phyloP scores from a whole-genome alignment of 2,329 filamentous ascomycete species.

The Aspergillus arachidicola region DNA sequence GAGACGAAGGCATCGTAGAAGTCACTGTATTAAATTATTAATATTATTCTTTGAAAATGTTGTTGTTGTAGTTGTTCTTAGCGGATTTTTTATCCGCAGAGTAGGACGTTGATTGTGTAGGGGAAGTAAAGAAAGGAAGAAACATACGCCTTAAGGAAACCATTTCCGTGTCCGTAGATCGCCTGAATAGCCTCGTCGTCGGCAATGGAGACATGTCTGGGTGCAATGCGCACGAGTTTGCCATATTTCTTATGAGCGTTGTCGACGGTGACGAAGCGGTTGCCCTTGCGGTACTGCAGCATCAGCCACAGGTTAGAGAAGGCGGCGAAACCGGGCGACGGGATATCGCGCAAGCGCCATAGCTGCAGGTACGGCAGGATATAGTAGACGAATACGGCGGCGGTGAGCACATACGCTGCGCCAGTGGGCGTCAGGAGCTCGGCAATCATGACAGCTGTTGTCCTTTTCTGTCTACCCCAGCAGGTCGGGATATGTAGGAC shows the following conservation, averaged over 20 bases:
- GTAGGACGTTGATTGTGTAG: too few species aligned
- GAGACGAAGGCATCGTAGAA: conserved; percentile 94
- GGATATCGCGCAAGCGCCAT: conserved; percentile 55
- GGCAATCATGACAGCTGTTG: conserved; percentile 27
- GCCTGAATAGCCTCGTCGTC: conserved; percentile 75
- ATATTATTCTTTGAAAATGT: neutral
- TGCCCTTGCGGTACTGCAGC: conserved; percentile 64
- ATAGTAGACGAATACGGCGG: conserved; percentile 57
- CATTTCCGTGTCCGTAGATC: conserved; percentile 80
- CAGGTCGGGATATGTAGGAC: neutral
- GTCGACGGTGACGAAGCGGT: conserved; percentile 67
- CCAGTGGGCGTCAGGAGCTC: conserved; percentile 29
- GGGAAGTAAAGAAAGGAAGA: neutral
- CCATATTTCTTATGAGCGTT: conserved; percentile 74
- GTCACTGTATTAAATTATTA: conserved; percentile 54
- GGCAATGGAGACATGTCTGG: conserved; percentile 79
- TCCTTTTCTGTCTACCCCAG: neutral
- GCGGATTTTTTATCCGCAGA: neutral
- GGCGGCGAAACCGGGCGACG: conserved; percentile 56
- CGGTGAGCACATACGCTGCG: conserved; percentile 47
- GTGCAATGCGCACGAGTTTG: conserved; percentile 79
- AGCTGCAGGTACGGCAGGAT: conserved; percentile 61
- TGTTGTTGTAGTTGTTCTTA: neutral
- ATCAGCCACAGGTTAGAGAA: conserved; percentile 84
- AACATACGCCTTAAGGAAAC: conserved; percentile 69